A percentile compares a stretch with the other conserved stretches of the same genome.
These are phyloP conservation scores for Pelargonium cotyledonis DNA, from an alignment of 441 rosid genomes.

Conservation along the genomic window DNA sequence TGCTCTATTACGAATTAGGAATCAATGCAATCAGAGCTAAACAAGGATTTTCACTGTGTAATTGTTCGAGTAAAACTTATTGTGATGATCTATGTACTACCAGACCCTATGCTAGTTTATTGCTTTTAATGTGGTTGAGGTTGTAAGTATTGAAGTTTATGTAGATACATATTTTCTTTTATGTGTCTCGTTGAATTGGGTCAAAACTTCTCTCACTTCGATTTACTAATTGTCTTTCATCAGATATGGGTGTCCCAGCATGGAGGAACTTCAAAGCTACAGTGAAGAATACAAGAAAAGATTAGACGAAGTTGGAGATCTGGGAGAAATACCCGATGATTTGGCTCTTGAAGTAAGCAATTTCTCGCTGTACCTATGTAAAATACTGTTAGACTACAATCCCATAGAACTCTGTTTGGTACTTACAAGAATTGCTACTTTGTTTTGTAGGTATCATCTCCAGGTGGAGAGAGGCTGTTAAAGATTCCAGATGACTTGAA, in stretches of 20 bases:
- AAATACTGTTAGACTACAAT: background rate
- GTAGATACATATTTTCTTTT: background rate
- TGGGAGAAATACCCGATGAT: slow-evolving; percentile 59
- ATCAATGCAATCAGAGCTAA: too few relatives aligned
- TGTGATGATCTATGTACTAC: too few relatives aligned
- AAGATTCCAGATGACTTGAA: slow-evolving; percentile 66
- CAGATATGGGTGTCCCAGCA: slow-evolving; percentile 82
- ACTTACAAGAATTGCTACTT: background rate
- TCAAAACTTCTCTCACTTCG: background rate
- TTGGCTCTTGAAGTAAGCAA: slow-evolving; percentile 69
- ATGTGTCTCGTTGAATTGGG: background rate
- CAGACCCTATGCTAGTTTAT: too few relatives aligned
- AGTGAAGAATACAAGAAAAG: slow-evolving; percentile 62
- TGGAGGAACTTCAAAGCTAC: slow-evolving; percentile 75
- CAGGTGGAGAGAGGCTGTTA: slow-evolving; percentile 82
- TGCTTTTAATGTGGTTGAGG: too few relatives aligned
- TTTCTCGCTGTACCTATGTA: slow-evolving; percentile 10
- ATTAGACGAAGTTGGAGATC: slow-evolving; percentile 70
- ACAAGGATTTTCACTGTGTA: too few relatives aligned
- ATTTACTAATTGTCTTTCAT: slow-evolving; percentile 8
- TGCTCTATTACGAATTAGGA: too few relatives aligned
- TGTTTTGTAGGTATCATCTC: slow-evolving; percentile 68
- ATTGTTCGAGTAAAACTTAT: too few relatives aligned
- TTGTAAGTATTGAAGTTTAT: too few relatives aligned
- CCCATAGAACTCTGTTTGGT: background rate